Base-by-base conservation (phyloP, 352 stramenopile species). In the Globisporangium spiculum region DNA sequence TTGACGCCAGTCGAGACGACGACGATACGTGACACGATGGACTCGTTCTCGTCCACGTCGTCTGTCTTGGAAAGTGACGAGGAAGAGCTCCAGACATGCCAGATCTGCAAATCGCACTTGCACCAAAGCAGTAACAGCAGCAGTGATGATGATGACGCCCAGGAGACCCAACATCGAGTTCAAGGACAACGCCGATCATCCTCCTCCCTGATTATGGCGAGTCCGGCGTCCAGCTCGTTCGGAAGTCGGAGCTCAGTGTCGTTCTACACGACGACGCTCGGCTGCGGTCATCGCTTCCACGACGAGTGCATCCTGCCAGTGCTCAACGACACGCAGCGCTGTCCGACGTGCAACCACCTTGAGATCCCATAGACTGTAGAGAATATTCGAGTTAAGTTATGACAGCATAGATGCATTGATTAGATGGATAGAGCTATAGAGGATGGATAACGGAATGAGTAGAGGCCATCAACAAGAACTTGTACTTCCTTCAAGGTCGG, bases 281-380 rank as follows among this genome's bases (percentile, higher is more conserved):
- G 26, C 32, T 72, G 66, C 30, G 66, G 66, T 50, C 66, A 72
- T 41, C 54, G 30, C 24, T 72, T 72, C 60, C 66, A 72, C 60
- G 66, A 72, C 32, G 66, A 67, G 52, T 72, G 66, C 54, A 53
- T 72, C 18, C 5, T 72, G 7, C 24, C 44, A 36, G 22, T 62
- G 20, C 44, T 72, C 9, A 54, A 54, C 46, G 46, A 54, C 46
- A 54, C 20, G 46, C 46, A 54, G 46, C 46, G 38, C 38, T 46
- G 38, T 7, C 38, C 38, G 14, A 46, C 38, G 14, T 46, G 38
- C 38, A 46, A 46, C 38, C 38, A 46, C 38, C 38, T 46, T 16
- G 38, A 46, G 38, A 46, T 46, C 38, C 38, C 38, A 20, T 46
- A 46, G 38, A 46, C 4, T 20, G 9, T 41, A 41, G 12, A 46